These are phyloP conservation scores for Neopestalotiopsis sp. DNA, from an alignment of 2,329 filamentous ascomycete species.

Conservation along the genomic window DNA sequence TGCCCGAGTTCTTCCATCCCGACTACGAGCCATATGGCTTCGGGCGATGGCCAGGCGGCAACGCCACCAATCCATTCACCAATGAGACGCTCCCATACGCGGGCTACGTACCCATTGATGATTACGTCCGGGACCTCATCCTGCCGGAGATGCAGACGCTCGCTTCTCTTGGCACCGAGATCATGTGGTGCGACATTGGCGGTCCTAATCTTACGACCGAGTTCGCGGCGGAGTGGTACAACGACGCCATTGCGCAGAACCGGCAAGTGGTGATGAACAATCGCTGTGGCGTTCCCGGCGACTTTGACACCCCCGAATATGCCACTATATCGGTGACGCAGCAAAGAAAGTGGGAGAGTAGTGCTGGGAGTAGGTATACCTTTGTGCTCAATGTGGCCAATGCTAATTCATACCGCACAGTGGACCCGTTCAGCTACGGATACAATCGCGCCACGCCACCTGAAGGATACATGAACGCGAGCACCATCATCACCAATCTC, in stretches of 20 bases:
- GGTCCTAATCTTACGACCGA: slow-evolving; percentile 47
- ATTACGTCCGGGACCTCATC: slow-evolving; percentile 50
- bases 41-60: slow-evolving; percentile 39
- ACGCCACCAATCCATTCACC: slow-evolving; percentile 51
- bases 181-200: slow-evolving; percentile 57
- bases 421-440: slow-evolving; percentile 66
- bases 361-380: slow-evolving; percentile 48
- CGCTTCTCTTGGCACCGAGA: slow-evolving; percentile 49
- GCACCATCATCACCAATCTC: slow-evolving; percentile 48
- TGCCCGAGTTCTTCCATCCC: slow-evolving; percentile 57
- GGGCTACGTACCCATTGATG: slow-evolving; percentile 42
- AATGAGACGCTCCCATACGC: slow-evolving; percentile 47
- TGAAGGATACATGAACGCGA: slow-evolving; percentile 57
- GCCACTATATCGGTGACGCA: slow-evolving; percentile 54
- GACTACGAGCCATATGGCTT: slow-evolving; percentile 51
- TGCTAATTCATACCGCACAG: neutral
- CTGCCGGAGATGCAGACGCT: slow-evolving; percentile 53
- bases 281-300: slow-evolving; percentile 58
- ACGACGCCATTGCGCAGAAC: slow-evolving; percentile 41
- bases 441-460: slow-evolving; percentile 61
- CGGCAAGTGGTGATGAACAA: slow-evolving; percentile 61
- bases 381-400: neutral
- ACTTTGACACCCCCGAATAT: slow-evolving; percentile 69
- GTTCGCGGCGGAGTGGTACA: slow-evolving; percentile 50
- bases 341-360: slow-evolving; percentile 64